Base-by-base conservation (phyloP, 495 filamentous ascomycete species). In the Apodospora peruviana region DNA sequence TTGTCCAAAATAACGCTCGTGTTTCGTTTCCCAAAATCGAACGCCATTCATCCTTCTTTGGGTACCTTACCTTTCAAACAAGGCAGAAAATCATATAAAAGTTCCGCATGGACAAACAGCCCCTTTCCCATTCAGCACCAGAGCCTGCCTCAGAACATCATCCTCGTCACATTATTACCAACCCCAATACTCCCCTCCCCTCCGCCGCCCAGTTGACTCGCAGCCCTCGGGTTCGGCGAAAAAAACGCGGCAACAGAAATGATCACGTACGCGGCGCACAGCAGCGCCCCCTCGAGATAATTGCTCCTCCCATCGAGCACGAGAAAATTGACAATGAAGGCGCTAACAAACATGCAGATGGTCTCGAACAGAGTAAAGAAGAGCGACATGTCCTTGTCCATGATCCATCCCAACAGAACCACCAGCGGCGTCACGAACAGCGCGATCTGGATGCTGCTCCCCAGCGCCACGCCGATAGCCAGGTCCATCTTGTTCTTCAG, bases 401-500 rank as follows among this genome's bases (percentile, higher is more conserved):
- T 76, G 55, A 73, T 76, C 88, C 88, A 91, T 18, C 87, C 88
- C 10, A 90, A 71, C 14, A 91, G 77, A 17, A 94, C 86, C 16
- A 90, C 76, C 40, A 91, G 65, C 0, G 88, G 88, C 1, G 88
- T 91, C 29, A 94, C 80, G 67, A 91, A 91, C 41, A 94, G 74
- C 9, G 88, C 86, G 67, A 83, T 81, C 65, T 91, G 88, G 60
- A 94, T 91, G 53, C 79, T 85, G 45, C 79, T 85, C 17, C 88
- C 88, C 7, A 91, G 79, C 2, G 87, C 87, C 20, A 91, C 85
- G 55, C 86, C 88, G 50, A 94, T 88, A 1, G 88, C 81, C 27
- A 91, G 68, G 71, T 91, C 88, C 87, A 91, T 90, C 68, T 94
- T 94, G 69, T 91, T 90, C 71, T 90, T 91, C 36, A 75, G 72